Conservation (phyloP, 2,329 filamentous ascomycete genomes). For the Botrytis hyacinthi region DNA sequence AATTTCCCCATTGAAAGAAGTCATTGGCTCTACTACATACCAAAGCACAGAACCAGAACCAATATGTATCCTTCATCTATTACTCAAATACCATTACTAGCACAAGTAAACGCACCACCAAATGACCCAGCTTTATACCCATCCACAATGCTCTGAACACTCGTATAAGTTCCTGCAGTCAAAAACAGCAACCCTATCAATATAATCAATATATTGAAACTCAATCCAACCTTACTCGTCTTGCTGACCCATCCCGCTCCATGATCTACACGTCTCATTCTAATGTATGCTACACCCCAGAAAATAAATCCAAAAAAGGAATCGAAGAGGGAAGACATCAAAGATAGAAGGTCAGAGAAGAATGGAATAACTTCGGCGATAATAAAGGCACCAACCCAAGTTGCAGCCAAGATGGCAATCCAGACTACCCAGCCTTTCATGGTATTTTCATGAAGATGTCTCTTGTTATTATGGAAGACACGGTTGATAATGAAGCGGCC, state of each 20-base stretch:
- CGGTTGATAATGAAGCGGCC: slow-evolving; percentile 92
- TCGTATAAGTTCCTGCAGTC: slow-evolving; percentile 76
- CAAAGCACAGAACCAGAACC: background rate
- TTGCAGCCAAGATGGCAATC: slow-evolving; percentile 68
- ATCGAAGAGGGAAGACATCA: slow-evolving; percentile 88
- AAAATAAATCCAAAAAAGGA: slow-evolving; percentile 96
- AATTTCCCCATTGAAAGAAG: background rate
- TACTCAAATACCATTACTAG: slow-evolving; percentile 58
- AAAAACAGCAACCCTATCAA: slow-evolving; percentile 77
- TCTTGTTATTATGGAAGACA: slow-evolving; percentile 68
- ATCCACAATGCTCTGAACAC: slow-evolving; percentile 71
- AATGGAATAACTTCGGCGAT: slow-evolving; percentile 93
- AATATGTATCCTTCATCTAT: background rate
- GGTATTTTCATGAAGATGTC: slow-evolving; percentile 79
- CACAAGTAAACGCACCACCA: slow-evolving; percentile 72
- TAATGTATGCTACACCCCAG: slow-evolving; percentile 79
- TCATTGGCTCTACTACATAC: background rate
- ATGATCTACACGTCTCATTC: slow-evolving; percentile 68
- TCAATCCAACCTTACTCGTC: slow-evolving; percentile 44
- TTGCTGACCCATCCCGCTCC: slow-evolving; percentile 43
- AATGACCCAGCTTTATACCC: slow-evolving; percentile 65
- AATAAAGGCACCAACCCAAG: slow-evolving; percentile 87
- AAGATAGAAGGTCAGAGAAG: slow-evolving; percentile 69
- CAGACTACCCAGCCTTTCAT: slow-evolving; percentile 77
- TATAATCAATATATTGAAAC: slow-evolving; percentile 72